These are phyloP conservation scores for Marvania coccoides DNA, from an alignment of 139 green algal species.

Conservation along the genomic window DNA sequence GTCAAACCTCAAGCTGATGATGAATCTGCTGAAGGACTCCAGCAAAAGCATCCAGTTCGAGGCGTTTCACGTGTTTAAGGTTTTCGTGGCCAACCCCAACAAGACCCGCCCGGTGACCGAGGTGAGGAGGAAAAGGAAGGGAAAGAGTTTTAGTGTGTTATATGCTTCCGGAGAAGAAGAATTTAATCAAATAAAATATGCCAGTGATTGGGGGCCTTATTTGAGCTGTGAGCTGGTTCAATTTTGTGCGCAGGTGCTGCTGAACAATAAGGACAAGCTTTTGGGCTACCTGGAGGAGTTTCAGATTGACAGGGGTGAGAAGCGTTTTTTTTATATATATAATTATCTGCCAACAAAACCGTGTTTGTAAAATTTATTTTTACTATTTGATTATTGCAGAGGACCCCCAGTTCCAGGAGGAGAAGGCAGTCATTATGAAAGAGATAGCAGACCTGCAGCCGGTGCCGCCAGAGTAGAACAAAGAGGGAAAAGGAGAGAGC, in stretches of 20 bases:
- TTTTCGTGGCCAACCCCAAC: constrained; percentile 94
- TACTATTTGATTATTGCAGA: constrained; percentile 21
- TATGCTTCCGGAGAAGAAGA: too few relatives aligned
- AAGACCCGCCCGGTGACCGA: constrained; percentile 76
- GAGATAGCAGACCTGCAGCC: constrained; percentile 56
- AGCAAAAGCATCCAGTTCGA: constrained; percentile 90
- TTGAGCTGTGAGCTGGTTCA: too few relatives aligned
- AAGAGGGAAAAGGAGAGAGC: too few relatives aligned
- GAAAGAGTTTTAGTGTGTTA: too few relatives aligned
- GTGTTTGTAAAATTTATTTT: background rate
- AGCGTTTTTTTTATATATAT: background rate
- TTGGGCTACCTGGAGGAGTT: constrained; percentile 88
- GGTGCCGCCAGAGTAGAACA: background rate
- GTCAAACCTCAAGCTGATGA: constrained; percentile 87
- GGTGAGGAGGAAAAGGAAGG: too few relatives aligned
- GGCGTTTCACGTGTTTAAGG: constrained; percentile 98
- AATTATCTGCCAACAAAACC: background rate
- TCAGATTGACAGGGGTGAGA: constrained; percentile 74
- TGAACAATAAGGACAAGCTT: constrained; percentile 84
- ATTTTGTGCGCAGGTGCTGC: too few relatives aligned
- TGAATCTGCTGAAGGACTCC: constrained; percentile 87
- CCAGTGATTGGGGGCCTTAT: too few relatives aligned
- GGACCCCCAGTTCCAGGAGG: constrained; percentile 83
- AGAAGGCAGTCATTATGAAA: constrained; percentile 83
- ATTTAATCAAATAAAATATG: too few relatives aligned